A percentile compares a stretch with the other conserved stretches of the same genome.
Evolutionary conservation across 1,284 basidiomycete species (phyloP).

Genomic region (Trichosporon sp.): DNA sequence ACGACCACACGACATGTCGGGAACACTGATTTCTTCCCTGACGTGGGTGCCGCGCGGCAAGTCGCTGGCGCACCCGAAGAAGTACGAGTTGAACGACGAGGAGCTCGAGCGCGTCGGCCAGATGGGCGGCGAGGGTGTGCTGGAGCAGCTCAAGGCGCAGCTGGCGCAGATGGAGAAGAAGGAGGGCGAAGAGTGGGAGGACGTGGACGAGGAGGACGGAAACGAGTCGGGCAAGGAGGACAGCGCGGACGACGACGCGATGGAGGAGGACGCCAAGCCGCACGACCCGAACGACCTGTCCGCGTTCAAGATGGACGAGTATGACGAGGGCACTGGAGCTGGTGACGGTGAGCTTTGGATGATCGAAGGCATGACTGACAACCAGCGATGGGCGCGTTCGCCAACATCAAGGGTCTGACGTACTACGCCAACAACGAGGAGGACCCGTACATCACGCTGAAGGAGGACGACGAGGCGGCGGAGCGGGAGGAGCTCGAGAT

Average conservation of each 20-base stretch:
- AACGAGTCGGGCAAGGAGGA: slow-evolving; percentile 44
- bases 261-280: slow-evolving; percentile 43
- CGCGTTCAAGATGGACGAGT: slow-evolving; percentile 89
- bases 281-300: slow-evolving; percentile 75
- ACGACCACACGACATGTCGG: slow-evolving; percentile 45
- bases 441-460: slow-evolving; percentile 95
- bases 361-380: no score
- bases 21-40: slow-evolving; percentile 61
- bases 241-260: slow-evolving; percentile 50
- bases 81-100: slow-evolving; percentile 87
- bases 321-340: slow-evolving; percentile 77
- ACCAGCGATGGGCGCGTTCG: slow-evolving; percentile 84
- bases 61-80: slow-evolving; percentile 73
- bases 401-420: slow-evolving; percentile 91
- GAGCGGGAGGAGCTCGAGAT: slow-evolving; percentile 91
- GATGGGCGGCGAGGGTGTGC: slow-evolving; percentile 78
- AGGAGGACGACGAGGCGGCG: slow-evolving; percentile 78
- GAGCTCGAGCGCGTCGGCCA: slow-evolving; percentile 89
- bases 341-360: slow-evolving; percentile 66
- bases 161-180: slow-evolving; percentile 70
- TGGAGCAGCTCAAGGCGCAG: slow-evolving; percentile 77
- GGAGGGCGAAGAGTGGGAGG: slow-evolving; percentile 57
- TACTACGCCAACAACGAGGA: slow-evolving; percentile 90
- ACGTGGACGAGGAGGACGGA: slow-evolving; percentile 41
- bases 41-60: slow-evolving; percentile 82